These are phyloP conservation scores for Calonectria pteridis DNA, from an alignment of 2,329 filamentous ascomycete genomes.

Conservation along the genomic window DNA sequence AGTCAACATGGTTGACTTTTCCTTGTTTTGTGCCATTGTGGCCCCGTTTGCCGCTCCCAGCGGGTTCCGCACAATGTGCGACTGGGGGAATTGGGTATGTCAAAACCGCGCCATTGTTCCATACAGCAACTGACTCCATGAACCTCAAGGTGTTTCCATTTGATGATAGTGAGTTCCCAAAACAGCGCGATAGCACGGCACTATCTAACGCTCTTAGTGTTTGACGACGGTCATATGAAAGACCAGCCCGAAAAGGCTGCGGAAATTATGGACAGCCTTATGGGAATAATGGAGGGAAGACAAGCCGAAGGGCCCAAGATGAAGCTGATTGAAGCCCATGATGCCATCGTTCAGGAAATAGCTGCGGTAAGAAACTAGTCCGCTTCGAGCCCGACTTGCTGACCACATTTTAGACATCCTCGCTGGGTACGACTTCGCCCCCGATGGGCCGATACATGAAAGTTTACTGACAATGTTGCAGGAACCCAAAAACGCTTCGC, in stretches of 20 bases:
- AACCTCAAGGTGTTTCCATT: not conserved
- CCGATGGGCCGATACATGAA: too few relatives aligned
- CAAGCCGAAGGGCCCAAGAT: not conserved
- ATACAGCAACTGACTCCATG: not conserved
- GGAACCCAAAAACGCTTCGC: not conserved
- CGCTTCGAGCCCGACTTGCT: not conserved
- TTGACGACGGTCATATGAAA: not conserved
- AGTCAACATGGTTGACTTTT: not conserved
- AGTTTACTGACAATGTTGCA: not conserved
- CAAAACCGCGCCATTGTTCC: not conserved
- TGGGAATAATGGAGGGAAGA: not conserved
- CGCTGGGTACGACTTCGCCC: not conserved
- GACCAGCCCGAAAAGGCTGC: not conserved
- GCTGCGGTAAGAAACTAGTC: not conserved
- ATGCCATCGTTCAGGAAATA: not conserved
- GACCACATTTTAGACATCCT: not conserved
- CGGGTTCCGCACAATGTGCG: not conserved
- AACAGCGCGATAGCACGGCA: not conserved
- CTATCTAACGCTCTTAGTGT: not conserved
- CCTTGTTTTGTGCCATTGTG: not conserved
- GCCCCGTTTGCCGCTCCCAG: not conserved
- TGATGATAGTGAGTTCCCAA: constrained; percentile 5
- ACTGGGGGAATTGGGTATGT: constrained; percentile 6
- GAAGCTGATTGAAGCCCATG: not conserved
- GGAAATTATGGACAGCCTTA: not conserved